These are phyloP conservation scores for Styphnolobium japonicum DNA, from an alignment of 306 rosid species.

Conservation along the genomic window DNA sequence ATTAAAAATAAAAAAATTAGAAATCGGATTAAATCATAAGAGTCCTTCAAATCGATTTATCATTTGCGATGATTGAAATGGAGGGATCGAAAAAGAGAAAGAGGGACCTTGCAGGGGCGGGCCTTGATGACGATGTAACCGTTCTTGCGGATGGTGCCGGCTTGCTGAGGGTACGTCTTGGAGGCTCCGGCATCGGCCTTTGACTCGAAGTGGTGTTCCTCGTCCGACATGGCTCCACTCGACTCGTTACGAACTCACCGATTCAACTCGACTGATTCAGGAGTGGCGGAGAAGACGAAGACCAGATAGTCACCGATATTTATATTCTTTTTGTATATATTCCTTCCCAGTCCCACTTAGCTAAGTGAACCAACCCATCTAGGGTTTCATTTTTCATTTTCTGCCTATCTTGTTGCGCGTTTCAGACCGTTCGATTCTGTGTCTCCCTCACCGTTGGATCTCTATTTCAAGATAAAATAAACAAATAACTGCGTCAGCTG, in stretches of 20 bases:
- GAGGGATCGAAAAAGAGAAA: background rate
- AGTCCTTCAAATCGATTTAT: background rate
- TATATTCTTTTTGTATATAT: no score
- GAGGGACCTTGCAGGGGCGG: slow-evolving; percentile 80
- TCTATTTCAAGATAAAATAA: background rate
- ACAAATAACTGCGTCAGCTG: background rate
- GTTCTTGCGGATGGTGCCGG: slow-evolving; percentile 81
- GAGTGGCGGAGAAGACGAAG: slow-evolving; percentile 11
- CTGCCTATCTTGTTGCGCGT: background rate
- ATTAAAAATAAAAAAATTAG: background rate
- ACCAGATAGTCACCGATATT: no score
- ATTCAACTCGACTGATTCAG: background rate
- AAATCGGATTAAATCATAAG: background rate
- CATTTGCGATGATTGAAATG: background rate
- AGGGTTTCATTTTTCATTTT: slow-evolving; percentile 27
- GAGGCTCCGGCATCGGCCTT: slow-evolving; percentile 83
- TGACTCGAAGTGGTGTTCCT: slow-evolving; percentile 77
- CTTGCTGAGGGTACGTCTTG: slow-evolving; percentile 75
- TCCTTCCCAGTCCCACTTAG: background rate
- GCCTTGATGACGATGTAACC: slow-evolving; percentile 68
- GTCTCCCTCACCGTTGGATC: background rate
- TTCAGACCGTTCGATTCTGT: background rate
- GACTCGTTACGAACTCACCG: background rate
- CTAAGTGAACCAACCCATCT: background rate
- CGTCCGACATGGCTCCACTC: slow-evolving; percentile 57